phyloP scores from a whole-genome alignment of 305 asterid species.

The Fraxinus baroniana region DNA sequence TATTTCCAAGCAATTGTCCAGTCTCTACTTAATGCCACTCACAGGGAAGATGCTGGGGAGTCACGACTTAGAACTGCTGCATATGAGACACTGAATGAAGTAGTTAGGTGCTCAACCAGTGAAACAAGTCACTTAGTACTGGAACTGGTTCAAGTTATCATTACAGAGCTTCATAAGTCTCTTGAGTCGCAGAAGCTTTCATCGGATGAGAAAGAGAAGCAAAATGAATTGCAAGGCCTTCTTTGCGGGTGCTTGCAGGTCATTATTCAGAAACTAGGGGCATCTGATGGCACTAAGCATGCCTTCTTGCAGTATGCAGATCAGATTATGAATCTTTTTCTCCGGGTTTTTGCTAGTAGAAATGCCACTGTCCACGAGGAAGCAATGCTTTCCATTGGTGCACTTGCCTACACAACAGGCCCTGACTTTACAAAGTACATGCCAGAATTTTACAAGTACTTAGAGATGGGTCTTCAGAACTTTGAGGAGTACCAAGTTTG shows the following conservation, averaged over 20 bases:
- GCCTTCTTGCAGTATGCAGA: conserved; percentile 77
- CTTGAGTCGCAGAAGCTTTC: conserved; percentile 75
- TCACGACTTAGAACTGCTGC: conserved; percentile 86
- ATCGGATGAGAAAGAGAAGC: conserved; percentile 84
- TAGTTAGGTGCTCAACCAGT: conserved; percentile 80
- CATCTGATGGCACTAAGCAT: conserved; percentile 63
- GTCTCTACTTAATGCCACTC: conserved; percentile 75
- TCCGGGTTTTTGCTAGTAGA: conserved; percentile 64
- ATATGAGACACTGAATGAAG: conserved; percentile 86
- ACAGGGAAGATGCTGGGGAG: conserved; percentile 82
- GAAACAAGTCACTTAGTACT: conserved; percentile 77
- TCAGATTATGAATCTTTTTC: conserved; percentile 82
- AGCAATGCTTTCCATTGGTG: conserved; percentile 62
- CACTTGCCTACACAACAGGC: conserved; percentile 51
- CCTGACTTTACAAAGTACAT: conserved; percentile 45
- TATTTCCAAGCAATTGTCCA: conserved; percentile 79
- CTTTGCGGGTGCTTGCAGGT: conserved; percentile 92
- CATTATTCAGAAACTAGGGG: conserved; percentile 78
- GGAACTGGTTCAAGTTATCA: conserved; percentile 74
- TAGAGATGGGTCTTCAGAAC: conserved; percentile 60
- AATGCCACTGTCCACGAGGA: conserved; percentile 57
- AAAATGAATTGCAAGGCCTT: conserved; percentile 81
- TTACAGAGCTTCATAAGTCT: conserved; percentile 83
- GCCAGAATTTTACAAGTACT: conserved; percentile 52
- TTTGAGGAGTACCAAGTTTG: conserved; percentile 66